Base-by-base conservation (phyloP, 441 rosid genomes). In the Pelargonium citronellum region DNA sequence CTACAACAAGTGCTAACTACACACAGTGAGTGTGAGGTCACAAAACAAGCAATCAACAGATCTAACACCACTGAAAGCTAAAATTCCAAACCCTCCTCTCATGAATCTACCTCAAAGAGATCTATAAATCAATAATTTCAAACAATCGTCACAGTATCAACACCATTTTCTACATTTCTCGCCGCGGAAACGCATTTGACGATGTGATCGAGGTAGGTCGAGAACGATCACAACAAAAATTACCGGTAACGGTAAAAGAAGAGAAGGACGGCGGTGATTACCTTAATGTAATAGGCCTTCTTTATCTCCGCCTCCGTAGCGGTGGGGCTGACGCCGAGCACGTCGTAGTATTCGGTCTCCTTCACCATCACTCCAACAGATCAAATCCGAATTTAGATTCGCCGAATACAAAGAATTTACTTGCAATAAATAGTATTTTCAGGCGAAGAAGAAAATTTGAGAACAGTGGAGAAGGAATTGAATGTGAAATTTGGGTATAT, bases 211-310 rank as follows among this genome's bases (percentile, higher is more conserved):
- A 7, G 5, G 58, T 53, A 1, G 19, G 20, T 20, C 58, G 58
- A 53, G 19, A 53, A 53, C 19, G 58, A 53, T 11, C 7, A 19
- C 58, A 3, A 53, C 57, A 53, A 53, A n/a, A 27, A 27, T 27
- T 2, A 22, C 24, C 1, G 24, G 24, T 5, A 53, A 16, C 7
- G 17, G 7, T 15, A 15, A 53, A 16, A 53, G 55, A 55, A 55
- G 16, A 6, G 22, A 15, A 5, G 22, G 61, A 15, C 61, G 61
- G 61, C 61, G 61, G 9, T 2, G 30, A 55, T 55, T 67, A 90
- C 99, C 97, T 88, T 95, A 72, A 86, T 85, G 84, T 95, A 95
- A 81, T 95, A 95, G 69, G 99, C 99, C 77, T 91, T 91, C 83
- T 91, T 95, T 81, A 95, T 95, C 88, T 91, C 89, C 30, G 97